A percentile compares a stretch with the other conserved stretches of the same genome.
These are phyloP conservation scores for Sphagnum tenellum DNA, from an alignment of 225 moss, liverwort and hornwort genomes.

Conservation along the genomic window DNA sequence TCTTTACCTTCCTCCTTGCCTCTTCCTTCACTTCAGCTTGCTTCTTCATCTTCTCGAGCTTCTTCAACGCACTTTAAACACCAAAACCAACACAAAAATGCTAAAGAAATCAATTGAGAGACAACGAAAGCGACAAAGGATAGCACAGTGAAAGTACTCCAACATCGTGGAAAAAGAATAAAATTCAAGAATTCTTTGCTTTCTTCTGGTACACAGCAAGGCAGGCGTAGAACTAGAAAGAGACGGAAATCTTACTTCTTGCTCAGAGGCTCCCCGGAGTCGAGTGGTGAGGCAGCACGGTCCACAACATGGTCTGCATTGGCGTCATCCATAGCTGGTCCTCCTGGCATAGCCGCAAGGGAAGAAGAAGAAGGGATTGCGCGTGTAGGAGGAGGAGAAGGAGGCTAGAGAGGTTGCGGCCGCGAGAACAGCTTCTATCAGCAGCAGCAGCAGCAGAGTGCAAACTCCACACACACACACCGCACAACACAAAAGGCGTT, in stretches of 20 bases:
- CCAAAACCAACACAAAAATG: neutral
- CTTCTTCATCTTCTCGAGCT: constrained; percentile 42
- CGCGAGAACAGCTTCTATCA: too few species aligned
- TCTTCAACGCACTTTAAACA: constrained; percentile 17
- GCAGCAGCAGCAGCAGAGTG: too few species aligned
- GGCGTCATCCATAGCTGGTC: constrained; percentile 1
- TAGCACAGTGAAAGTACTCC: neutral
- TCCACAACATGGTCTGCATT: neutral
- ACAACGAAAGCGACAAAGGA: neutral
- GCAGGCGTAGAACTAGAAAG: constrained; percentile 2
- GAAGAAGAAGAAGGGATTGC: too few species aligned
- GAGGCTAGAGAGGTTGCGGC: too few species aligned
- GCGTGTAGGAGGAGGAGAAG: too few species aligned
- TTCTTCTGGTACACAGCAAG: constrained; percentile 6
- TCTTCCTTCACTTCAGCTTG: constrained; percentile 38
- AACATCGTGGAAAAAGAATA: too few species aligned
- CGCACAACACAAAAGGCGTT: too few species aligned
- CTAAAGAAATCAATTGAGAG: neutral
- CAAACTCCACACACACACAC: too few species aligned
- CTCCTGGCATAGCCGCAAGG: too few species aligned
- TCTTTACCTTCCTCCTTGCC: constrained; percentile 19
- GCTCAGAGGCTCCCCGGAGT: constrained; percentile 5
- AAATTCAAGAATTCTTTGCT: neutral
- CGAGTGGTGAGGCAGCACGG: neutral
- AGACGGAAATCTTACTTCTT: constrained; percentile 3